Base-by-base conservation (phyloP, 2,329 filamentous ascomycete species). In the Calonectria henricotiae region DNA sequence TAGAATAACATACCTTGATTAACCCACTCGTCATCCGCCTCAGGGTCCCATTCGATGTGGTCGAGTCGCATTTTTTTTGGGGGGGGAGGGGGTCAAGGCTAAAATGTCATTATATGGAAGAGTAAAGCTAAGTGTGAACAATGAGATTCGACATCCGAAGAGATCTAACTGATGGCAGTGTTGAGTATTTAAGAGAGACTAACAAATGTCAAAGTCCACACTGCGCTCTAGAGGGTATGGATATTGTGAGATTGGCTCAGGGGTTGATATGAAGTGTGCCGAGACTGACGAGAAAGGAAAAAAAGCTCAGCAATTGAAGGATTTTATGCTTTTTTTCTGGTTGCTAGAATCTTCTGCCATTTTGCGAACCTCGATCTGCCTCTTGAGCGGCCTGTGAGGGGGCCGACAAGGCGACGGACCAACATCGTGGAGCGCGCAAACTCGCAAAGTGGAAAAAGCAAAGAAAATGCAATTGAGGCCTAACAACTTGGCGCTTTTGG, bases 401-500 rank as follows among this genome's bases (percentile, higher is more conserved):
- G 49, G n/a, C 12, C 3, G 15, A 9, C 17, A 25, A 15, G 51
- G 35, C 51, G 0, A 8, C 6, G 37, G n/a, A 41, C 20, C 32
- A 39, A 30, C 65, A 62, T 61, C 46, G 46, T 44, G 58, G 23
- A 55, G 54, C 32, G 27, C 62, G 49, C 43, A 55, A n/a, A 66
- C 61, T 54, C n/a, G 35, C 23, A 61, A 54, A 65, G 30, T 71
- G 63, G 32, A 65, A 63, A 62, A 69, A 66, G 5, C 23, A 20
- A 41, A 11, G 41, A 20, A 12, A 54, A 49, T 66, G 67, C 69
- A 66, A 62, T 47, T 32, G 41, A 60, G 20, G n/a, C 61, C 46
- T 39, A 64, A 65, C 70, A 60, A 71, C 71, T 75, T 46, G 54
- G 47, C 17, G 66, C 61, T 30, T 67, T 54, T 47, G 47, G 43